These are phyloP conservation scores for Ustilago sp. DNA, from an alignment of 1,284 basidiomycete species.

Conservation along the genomic window DNA sequence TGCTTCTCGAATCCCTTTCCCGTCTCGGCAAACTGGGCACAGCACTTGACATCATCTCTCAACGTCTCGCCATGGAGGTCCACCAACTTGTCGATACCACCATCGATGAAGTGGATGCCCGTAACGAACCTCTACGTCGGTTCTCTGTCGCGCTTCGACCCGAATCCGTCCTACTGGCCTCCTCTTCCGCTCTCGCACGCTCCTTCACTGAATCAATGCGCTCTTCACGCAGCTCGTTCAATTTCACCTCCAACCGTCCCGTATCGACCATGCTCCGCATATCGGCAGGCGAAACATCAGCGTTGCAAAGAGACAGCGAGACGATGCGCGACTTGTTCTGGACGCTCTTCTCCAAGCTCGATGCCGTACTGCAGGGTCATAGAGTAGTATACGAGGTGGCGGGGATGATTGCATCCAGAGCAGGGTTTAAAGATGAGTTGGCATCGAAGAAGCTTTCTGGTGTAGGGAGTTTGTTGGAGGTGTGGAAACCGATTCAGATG, in stretches of 20 bases:
- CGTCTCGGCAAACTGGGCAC: constrained; percentile 88
- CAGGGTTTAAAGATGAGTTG: constrained; percentile 52
- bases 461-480: constrained; percentile 75
- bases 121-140: constrained; percentile 67
- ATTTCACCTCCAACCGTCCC: constrained; percentile 27
- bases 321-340: constrained; percentile 86
- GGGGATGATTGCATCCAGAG: constrained; percentile 48
- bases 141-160: constrained; percentile 75
- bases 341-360: constrained; percentile 96
- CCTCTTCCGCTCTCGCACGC: constrained; percentile 50
- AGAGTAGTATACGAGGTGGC: constrained; percentile 88
- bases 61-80: constrained; percentile 86
- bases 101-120: constrained; percentile 86
- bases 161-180: constrained; percentile 73
- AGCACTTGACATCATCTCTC: constrained; percentile 85
- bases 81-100: constrained; percentile 87
- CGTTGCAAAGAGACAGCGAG: constrained; percentile 63
- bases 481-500: constrained; percentile 90
- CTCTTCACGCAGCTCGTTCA: constrained; percentile 49
- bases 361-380: constrained; percentile 93
- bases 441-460: constrained; percentile 43
- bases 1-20: constrained; percentile 88
- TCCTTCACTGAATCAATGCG: constrained; percentile 53
- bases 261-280: constrained; percentile 48
- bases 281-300: constrained; percentile 54